Evolutionary conservation across 2,329 filamentous ascomycete species (phyloP).

Genomic region (Exophiala alcalophila): DNA sequence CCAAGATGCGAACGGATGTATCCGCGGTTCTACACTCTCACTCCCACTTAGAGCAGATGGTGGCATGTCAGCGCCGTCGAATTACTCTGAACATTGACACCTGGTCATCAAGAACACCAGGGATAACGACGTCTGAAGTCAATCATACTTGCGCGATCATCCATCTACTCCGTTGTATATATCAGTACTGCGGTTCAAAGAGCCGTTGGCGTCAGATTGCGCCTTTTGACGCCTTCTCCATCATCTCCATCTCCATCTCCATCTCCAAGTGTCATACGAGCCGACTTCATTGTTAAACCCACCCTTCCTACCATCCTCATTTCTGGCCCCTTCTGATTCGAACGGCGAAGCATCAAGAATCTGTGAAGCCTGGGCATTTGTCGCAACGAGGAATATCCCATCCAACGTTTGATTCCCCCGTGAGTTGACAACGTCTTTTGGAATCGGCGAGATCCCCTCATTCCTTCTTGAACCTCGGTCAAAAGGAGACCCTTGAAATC

Average conservation of each 20-base stretch:
- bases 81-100: too few species aligned
- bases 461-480: too few species aligned
- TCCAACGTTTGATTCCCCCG: too few species aligned
- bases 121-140: background rate
- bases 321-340: background rate
- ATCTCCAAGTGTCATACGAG: background rate
- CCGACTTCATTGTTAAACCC: background rate
- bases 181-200: background rate
- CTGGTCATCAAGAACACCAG: too few species aligned
- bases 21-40: background rate
- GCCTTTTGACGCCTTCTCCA: slow-evolving; percentile 1
- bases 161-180: background rate
- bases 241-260: background rate
- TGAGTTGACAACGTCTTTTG: too few species aligned
- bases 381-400: background rate
- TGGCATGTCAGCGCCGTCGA: background rate
- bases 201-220: background rate
- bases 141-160: background rate
- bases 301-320: background rate
- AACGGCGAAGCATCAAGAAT: background rate
- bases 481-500: background rate
- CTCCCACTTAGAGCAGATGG: background rate
- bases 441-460: too few species aligned
- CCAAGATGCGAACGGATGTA: background rate
- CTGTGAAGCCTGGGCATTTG: background rate